A percentile compares a stretch with the other conserved stretches of the same genome.
phyloP scores from a whole-genome alignment of 768 basidiomycete genomes.

The Sarcomyxa edulis region DNA sequence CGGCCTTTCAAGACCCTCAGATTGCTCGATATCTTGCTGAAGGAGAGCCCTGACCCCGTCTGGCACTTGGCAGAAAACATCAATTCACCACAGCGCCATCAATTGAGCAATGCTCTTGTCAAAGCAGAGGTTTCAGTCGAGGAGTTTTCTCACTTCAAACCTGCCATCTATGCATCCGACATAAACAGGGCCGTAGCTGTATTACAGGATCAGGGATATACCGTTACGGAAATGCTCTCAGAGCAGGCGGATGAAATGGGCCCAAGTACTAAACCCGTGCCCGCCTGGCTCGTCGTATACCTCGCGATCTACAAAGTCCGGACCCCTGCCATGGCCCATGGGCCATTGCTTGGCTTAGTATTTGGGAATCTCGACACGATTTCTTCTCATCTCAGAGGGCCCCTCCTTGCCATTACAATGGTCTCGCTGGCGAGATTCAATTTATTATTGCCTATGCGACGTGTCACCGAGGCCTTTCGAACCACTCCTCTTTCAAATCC shows the following conservation, averaged over 20 bases:
- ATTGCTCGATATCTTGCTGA: too few species aligned
- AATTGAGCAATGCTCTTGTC: conserved; percentile 24
- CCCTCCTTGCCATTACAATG: conserved; percentile 40
- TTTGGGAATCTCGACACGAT: conserved; percentile 29
- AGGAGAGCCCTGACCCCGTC: conserved; percentile 30
- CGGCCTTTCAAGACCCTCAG: too few species aligned
- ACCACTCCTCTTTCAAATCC: conserved; percentile 22
- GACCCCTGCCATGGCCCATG: conserved; percentile 39
- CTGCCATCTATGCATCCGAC: conserved; percentile 25
- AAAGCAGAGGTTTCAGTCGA: conserved; percentile 25
- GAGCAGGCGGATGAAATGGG: not conserved
- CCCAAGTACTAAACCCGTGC: conserved; percentile 18
- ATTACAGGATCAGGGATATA: conserved; percentile 10
- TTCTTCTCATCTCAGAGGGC: conserved; percentile 28
- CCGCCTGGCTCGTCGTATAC: conserved; percentile 53
- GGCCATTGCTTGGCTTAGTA: conserved; percentile 37
- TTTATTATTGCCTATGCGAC: conserved; percentile 40
- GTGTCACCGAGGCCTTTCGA: conserved; percentile 38
- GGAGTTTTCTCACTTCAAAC: conserved; percentile 36
- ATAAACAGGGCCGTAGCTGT: conserved; percentile 24
- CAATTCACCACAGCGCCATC: conserved; percentile 16
- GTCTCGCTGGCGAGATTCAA: conserved; percentile 46
- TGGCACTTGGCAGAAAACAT: conserved; percentile 37
- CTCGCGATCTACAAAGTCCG: conserved; percentile 41
- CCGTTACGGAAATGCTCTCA: conserved; percentile 3